These are phyloP conservation scores for Exsudoporus frostii DNA, from an alignment of 768 basidiomycete genomes.

Conservation along the genomic window DNA sequence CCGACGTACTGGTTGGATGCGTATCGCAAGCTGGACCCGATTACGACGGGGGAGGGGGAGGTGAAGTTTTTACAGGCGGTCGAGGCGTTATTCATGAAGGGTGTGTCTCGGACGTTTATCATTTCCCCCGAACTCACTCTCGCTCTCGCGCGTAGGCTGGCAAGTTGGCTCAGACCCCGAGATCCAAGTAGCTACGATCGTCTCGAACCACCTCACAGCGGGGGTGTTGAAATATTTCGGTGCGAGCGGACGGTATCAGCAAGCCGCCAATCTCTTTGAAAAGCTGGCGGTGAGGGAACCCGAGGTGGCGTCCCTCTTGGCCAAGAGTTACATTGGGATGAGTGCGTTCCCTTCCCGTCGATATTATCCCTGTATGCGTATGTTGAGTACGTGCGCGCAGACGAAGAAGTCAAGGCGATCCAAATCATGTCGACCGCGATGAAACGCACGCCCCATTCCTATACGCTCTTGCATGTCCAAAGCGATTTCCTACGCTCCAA, in stretches of 20 bases:
- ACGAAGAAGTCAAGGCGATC: conserved; percentile 97
- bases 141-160: conserved; percentile 64
- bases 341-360: conserved; percentile 51
- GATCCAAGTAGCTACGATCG: conserved; percentile 95
- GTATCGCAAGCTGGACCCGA: conserved; percentile 94
- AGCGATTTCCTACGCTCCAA: conserved; percentile 91
- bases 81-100: conserved; percentile 85
- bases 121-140: not conserved
- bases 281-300: conserved; percentile 83
- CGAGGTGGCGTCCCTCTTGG: conserved; percentile 84
- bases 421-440: conserved; percentile 88
- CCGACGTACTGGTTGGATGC: conserved; percentile 87
- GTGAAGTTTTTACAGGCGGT: conserved; percentile 87
- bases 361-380: not conserved
- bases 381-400: conserved; percentile 38
- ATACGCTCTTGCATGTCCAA: conserved; percentile 91
- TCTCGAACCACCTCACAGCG: conserved; percentile 94
- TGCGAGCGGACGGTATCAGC: conserved; percentile 82
- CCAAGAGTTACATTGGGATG: conserved; percentile 93
- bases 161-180: conserved; percentile 98
- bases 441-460: conserved; percentile 84
- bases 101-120: conserved; percentile 31
- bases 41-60: conserved; percentile 85
- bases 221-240: conserved; percentile 97
- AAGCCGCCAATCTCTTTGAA: conserved; percentile 91